A percentile compares a stretch with the other conserved stretches of the same genome.
phyloP scores from a whole-genome alignment of 1,139 yeast species.

The Blastobotrys indianensis region DNA sequence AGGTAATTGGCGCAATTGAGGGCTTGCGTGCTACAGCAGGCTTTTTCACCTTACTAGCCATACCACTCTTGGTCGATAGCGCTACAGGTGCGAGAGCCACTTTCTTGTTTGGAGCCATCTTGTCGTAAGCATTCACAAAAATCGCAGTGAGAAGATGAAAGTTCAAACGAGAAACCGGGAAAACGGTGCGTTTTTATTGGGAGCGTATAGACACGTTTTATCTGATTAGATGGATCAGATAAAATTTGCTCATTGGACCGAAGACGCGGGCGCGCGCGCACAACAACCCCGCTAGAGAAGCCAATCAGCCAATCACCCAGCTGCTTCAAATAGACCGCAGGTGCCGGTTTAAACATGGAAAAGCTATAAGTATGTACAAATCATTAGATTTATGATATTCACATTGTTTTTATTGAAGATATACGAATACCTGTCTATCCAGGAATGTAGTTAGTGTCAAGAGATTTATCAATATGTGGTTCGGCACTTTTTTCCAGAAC shows the following conservation, averaged over 20 bases:
- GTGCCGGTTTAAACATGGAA: too few species aligned
- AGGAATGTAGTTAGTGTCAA: too few species aligned
- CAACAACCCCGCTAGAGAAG: too few species aligned
- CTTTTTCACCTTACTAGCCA: neutral
- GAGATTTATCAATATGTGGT: too few species aligned
- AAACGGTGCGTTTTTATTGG: slow-evolving; percentile 3
- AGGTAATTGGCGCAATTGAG: slow-evolving; percentile 5
- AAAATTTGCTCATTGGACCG: neutral
- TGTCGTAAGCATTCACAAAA: neutral
- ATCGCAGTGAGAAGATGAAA: neutral
- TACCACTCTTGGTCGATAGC: neutral
- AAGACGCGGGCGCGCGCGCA: too few species aligned
- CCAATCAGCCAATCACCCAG: too few species aligned
- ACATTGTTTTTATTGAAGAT: too few species aligned
- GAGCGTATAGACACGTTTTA: neutral
- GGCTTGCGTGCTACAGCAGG: neutral
- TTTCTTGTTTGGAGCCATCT: neutral
- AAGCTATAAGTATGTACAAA: too few species aligned
- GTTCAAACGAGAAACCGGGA: neutral
- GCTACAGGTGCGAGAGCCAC: neutral
- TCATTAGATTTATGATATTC: too few species aligned
- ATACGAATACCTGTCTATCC: too few species aligned
- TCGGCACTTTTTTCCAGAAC: too few species aligned
- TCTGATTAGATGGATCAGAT: slow-evolving; percentile 7
- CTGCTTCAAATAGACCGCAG: too few species aligned